Evolutionary conservation across 108 stramenopile genomes (phyloP).

Genomic region (Nannochloropsis gaditana): DNA sequence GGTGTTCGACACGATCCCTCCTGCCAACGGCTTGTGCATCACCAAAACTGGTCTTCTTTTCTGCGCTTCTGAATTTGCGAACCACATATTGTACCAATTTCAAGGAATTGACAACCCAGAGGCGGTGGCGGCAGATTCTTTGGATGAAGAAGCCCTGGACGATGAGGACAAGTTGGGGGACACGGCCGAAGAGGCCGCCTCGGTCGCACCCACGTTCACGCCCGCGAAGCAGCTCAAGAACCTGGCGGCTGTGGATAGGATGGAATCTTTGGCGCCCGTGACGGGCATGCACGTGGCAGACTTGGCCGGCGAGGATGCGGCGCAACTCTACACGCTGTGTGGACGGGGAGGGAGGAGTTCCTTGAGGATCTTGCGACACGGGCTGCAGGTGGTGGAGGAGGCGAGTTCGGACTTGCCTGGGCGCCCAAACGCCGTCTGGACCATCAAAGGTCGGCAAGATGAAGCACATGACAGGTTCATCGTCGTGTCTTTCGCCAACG

Average conservation of each 20-base stretch:
- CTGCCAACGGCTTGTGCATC: conserved; percentile 74
- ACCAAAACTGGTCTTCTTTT: conserved; percentile 84
- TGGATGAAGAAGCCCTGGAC: conserved; percentile 43
- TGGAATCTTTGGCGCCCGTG: conserved; percentile 75
- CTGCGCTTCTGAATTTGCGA: conserved; percentile 84
- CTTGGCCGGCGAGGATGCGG: conserved; percentile 77
- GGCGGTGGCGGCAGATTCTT: conserved; percentile 55
- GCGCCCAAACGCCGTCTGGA: conserved; percentile 82
- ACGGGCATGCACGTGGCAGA: conserved; percentile 82
- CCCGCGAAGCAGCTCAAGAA: conserved; percentile 66
- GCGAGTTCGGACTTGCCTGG: conserved; percentile 89
- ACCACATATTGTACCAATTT: conserved; percentile 92
- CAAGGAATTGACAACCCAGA: conserved; percentile 60
- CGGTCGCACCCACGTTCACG: conserved; percentile 65
- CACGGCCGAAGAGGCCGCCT: conserved; percentile 44
- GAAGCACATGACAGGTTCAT: conserved; percentile 65
- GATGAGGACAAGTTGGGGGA: conserved; percentile 56
- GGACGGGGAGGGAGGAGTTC: conserved; percentile 77
- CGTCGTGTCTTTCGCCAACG: conserved; percentile 92
- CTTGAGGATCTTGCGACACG: conserved; percentile 74
- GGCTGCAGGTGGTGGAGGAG: conserved; percentile 80
- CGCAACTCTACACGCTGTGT: conserved; percentile 82
- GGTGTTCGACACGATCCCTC: conserved; percentile 79
- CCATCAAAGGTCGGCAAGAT: conserved; percentile 64
- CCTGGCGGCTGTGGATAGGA: conserved; percentile 63